A percentile compares a stretch with the other conserved stretches of the same genome.
Conservation (phyloP, 2,329 filamentous ascomycete genomes). For the Cercospora sojina region DNA sequence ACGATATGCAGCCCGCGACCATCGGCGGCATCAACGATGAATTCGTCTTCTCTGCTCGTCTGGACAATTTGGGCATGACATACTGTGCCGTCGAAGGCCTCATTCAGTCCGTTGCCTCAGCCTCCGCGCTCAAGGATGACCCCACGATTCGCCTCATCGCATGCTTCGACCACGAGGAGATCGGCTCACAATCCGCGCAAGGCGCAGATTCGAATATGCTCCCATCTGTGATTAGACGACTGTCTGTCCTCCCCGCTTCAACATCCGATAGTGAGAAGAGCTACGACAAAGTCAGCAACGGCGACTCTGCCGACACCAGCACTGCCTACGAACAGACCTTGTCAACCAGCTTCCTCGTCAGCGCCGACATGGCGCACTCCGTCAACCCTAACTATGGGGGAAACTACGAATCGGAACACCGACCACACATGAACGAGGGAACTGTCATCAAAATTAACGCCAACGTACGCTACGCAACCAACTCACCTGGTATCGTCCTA, state of each 20-base stretch:
- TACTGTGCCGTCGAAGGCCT: constrained; percentile 87
- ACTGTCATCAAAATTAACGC: constrained; percentile 98
- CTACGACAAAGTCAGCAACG: constrained; percentile 59
- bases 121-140: constrained; percentile 69
- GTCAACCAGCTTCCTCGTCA: constrained; percentile 86
- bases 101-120: constrained; percentile 70
- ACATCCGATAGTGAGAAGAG: constrained; percentile 59
- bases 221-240: constrained; percentile 78
- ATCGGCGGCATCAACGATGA: constrained; percentile 90
- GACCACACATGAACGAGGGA: constrained; percentile 93
- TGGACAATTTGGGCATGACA: constrained; percentile 96
- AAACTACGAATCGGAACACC: constrained; percentile 90
- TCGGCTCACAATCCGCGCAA: constrained; percentile 88
- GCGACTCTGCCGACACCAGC: constrained; percentile 56
- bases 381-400: constrained; percentile 91
- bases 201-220: constrained; percentile 91
- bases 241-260: constrained; percentile 72
- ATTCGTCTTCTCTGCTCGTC: constrained; percentile 90
- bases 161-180: constrained; percentile 97
- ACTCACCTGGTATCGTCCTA: constrained; percentile 90
- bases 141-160: constrained; percentile 83
- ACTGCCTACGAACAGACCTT: constrained; percentile 94
- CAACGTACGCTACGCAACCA: constrained; percentile 94
- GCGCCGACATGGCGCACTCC: constrained; percentile 95
- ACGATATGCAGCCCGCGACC: constrained; percentile 88